Percentiles rank a stretch among this genome's conserved stretches.
phyloP scores from a whole-genome alignment of 2,329 filamentous ascomycete genomes.

The Pestalotiopsis fici region DNA sequence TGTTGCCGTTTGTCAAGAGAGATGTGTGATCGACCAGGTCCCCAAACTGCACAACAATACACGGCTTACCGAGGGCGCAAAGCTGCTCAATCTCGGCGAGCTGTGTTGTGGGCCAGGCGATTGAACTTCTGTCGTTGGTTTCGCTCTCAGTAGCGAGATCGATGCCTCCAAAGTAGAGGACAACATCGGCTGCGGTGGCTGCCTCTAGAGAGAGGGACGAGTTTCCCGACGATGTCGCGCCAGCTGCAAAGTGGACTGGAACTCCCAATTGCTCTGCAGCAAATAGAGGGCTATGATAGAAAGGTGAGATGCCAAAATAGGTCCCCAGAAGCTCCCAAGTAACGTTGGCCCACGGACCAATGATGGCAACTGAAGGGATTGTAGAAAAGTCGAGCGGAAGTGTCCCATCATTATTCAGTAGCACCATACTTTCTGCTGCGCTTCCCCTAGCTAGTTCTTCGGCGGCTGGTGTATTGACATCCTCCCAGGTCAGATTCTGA shows the following conservation, averaged over 20 bases:
- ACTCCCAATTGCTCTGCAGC: slow-evolving; percentile 41
- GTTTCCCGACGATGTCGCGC: slow-evolving; percentile 22
- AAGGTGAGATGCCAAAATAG: slow-evolving; percentile 55
- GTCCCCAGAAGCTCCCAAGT: slow-evolving; percentile 24
- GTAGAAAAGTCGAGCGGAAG: slow-evolving; percentile 18
- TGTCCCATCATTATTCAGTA: slow-evolving; percentile 26
- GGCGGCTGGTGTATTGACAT: slow-evolving; percentile 22
- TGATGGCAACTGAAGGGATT: slow-evolving; percentile 19
- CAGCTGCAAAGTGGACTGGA: slow-evolving; percentile 37
- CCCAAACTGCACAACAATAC: slow-evolving; percentile 53
- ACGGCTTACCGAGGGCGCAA: slow-evolving; percentile 42
- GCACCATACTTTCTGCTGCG: slow-evolving; percentile 23
- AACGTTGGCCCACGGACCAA: slow-evolving; percentile 24
- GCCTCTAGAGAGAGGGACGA: not conserved
- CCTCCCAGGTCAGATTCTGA: slow-evolving; percentile 17
- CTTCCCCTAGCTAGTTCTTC: slow-evolving; percentile 21
- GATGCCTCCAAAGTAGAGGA: not conserved
- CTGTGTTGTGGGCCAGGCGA: slow-evolving; percentile 53
- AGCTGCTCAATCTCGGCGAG: slow-evolving; percentile 47
- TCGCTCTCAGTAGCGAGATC: slow-evolving; percentile 46
- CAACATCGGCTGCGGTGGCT: not conserved
- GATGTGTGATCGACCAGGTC: slow-evolving; percentile 43
- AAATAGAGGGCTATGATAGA: slow-evolving; percentile 52
- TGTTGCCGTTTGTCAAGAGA: slow-evolving; percentile 41
- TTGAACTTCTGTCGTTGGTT: slow-evolving; percentile 47